A percentile compares a stretch with the other conserved stretches of the same genome.
phyloP scores from a whole-genome alignment of 2,329 filamentous ascomycete species.

The Sporothrix sp. region DNA sequence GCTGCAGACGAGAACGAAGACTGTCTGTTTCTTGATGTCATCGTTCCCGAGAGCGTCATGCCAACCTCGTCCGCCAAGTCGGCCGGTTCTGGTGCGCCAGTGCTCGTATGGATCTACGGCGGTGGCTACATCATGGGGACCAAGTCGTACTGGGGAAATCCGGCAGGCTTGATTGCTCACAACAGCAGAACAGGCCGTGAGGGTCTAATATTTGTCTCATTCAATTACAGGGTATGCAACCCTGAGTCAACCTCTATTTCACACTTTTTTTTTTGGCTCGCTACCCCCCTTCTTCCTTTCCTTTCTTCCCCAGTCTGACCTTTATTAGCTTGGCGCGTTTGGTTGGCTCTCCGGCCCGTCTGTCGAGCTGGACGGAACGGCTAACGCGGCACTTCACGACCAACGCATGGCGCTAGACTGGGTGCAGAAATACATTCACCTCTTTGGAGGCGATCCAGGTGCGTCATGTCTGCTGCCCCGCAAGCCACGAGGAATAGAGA shows the following conservation, averaged over 20 bases:
- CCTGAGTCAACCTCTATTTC: too few relatives aligned
- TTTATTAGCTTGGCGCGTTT: neutral
- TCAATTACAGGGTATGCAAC: neutral
- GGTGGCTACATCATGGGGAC: conserved; percentile 3
- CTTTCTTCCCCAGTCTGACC: neutral
- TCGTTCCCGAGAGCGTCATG: neutral
- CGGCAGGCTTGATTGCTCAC: neutral
- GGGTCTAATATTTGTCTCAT: neutral
- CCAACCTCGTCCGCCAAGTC: neutral
- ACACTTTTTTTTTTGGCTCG: too few relatives aligned
- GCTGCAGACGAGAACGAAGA: conserved; percentile 5
- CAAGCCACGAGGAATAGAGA: neutral
- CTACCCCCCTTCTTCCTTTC: too few relatives aligned
- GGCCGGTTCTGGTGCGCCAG: neutral
- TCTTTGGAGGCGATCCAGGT: conserved; percentile 35
- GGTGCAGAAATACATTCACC: conserved; percentile 34
- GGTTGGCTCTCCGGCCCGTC: conserved; percentile 1
- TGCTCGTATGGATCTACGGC: conserved; percentile 3
- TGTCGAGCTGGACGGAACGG: neutral
- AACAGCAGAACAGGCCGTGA: neutral
- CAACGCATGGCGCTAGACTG: conserved; percentile 35
- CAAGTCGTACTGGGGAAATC: conserved; percentile 4
- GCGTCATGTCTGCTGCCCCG: neutral
- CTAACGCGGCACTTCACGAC: conserved; percentile 30
- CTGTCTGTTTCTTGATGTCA: conserved; percentile 5